Conservation (phyloP, 768 basidiomycete species). For the Collybia nuda region DNA sequence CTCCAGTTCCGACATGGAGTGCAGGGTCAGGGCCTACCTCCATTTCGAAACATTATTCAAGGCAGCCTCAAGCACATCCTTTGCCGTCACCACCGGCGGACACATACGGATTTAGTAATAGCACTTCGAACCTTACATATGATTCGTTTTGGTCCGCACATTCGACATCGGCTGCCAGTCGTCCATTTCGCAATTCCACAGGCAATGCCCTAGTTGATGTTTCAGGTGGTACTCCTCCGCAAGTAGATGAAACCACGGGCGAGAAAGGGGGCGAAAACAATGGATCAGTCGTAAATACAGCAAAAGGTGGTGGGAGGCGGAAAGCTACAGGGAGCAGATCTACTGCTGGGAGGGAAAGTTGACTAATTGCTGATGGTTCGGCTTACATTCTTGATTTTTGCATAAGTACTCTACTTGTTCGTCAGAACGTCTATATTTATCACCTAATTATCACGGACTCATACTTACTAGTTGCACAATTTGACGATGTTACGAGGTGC, state of each 20-base stretch:
- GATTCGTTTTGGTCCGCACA: constrained; percentile 67
- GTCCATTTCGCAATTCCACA: constrained; percentile 15
- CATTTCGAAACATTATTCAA: constrained; percentile 11
- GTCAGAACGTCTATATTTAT: no score
- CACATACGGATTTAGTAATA: constrained; percentile 26
- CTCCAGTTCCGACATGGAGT: constrained; percentile 11
- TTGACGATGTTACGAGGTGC: constrained; percentile 9
- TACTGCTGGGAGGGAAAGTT: no score
- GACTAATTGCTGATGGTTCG: no score
- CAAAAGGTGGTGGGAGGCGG: no score
- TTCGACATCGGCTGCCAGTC: constrained; percentile 21
- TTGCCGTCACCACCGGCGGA: constrained; percentile 10
- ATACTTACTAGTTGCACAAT: not conserved
- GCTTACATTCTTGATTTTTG: no score
- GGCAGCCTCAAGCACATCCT: constrained; percentile 9
- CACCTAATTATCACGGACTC: no score
- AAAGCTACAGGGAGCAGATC: no score
- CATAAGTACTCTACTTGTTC: no score
- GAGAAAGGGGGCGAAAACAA: no score
- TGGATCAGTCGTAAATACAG: no score
- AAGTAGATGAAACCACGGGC: no score
- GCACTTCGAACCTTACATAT: constrained; percentile 46
- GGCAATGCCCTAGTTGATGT: constrained; percentile 6
- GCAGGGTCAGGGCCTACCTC: constrained; percentile 1
- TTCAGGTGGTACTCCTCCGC: not conserved